phyloP scores from a whole-genome alignment of 495 filamentous ascomycete genomes.

The Letharia lupina region DNA sequence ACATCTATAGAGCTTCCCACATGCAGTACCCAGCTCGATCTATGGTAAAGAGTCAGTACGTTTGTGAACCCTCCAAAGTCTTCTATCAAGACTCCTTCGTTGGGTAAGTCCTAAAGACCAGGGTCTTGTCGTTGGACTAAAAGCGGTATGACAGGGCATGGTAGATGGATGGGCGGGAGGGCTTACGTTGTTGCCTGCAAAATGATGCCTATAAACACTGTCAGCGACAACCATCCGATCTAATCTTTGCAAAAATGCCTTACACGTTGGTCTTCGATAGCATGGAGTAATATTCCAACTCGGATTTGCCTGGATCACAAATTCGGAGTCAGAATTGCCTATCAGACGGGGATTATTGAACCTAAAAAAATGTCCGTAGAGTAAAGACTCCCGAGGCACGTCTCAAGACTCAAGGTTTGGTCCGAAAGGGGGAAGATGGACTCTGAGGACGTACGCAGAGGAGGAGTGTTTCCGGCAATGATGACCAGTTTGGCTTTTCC shows the following conservation, averaged over 20 bases:
- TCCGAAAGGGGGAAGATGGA: background rate
- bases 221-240: background rate
- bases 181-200: conserved; percentile 94
- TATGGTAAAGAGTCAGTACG: conserved; percentile 40
- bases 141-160: conserved; percentile 5
- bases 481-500: conserved; percentile 58
- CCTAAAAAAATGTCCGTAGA: background rate
- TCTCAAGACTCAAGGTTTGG: background rate
- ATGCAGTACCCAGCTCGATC: conserved; percentile 94
- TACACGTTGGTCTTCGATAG: conserved; percentile 60
- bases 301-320: background rate
- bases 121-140: conserved; percentile 19
- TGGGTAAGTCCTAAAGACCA: conserved; percentile 44
- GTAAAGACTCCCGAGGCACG: conserved; percentile 38
- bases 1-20: conserved; percentile 77
- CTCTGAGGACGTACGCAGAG: conserved; percentile 48
- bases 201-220: conserved; percentile 75
- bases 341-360: background rate
- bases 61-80: conserved; percentile 80
- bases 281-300: conserved; percentile 62
- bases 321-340: background rate
- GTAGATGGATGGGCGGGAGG: conserved; percentile 19
- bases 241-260: background rate
- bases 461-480: conserved; percentile 90
- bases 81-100: conserved; percentile 63